Evolutionary conservation across 371 early-diverging fungal genomes (phyloP).

Genomic region (Rhizopus sp.): DNA sequence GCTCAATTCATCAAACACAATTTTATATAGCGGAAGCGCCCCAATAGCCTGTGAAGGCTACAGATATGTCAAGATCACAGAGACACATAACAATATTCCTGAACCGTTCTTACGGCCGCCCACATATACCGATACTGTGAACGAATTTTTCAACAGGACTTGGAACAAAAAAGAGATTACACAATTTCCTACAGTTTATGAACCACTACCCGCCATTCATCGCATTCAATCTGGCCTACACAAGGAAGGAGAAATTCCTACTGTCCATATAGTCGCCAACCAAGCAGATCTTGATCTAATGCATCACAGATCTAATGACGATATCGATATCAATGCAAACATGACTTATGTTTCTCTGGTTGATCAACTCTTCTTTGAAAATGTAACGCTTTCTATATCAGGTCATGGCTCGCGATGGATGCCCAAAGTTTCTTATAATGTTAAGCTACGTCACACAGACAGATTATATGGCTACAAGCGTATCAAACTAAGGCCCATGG

Average conservation of each 20-base stretch:
- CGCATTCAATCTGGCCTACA: constrained; percentile 13
- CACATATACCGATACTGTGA: constrained; percentile 14
- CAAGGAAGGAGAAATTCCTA: constrained; percentile 18
- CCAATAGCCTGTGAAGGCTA: constrained; percentile 15
- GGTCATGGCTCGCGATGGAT: constrained; percentile 28
- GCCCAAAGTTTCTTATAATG: constrained; percentile 28
- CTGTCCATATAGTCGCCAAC: constrained; percentile 21
- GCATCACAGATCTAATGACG: constrained; percentile 18
- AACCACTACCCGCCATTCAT: constrained; percentile 5
- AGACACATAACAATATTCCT: background rate
- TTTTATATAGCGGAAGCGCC: constrained; percentile 17
- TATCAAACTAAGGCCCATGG: constrained; percentile 33
- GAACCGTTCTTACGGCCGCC: constrained; percentile 14
- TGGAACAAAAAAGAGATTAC: constrained; percentile 6
- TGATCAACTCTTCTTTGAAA: constrained; percentile 4
- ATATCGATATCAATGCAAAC: constrained; percentile 13
- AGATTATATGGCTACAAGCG: constrained; percentile 29
- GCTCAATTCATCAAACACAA: background rate
- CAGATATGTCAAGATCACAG: constrained; percentile 11
- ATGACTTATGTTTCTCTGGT: constrained; percentile 29
- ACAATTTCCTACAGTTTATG: constrained; percentile 3
- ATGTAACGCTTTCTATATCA: constrained; percentile 20
- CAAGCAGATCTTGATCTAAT: constrained; percentile 16
- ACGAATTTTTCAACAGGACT: constrained; percentile 24
- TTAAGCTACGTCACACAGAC: constrained; percentile 29